Percentiles rank a stretch among this genome's conserved stretches.
phyloP scores from a whole-genome alignment of 2,329 filamentous ascomycete genomes.

The Tolypocladium ovalisporum region DNA sequence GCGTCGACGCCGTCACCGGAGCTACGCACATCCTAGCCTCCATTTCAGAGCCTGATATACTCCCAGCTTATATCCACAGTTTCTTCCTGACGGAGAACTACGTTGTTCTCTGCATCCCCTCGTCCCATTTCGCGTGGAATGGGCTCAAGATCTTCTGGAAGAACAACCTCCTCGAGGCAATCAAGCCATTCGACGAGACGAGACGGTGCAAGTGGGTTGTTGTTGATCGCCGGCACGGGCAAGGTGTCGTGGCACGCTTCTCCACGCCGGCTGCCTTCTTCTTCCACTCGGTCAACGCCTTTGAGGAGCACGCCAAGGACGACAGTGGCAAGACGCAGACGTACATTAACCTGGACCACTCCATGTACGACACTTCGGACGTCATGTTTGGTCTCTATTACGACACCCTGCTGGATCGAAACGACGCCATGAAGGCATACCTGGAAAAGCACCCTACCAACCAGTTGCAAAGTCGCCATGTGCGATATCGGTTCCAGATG shows the following conservation, averaged over 20 bases:
- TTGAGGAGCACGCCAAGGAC: constrained; percentile 42
- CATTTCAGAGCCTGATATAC: constrained; percentile 36
- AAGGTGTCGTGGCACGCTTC: constrained; percentile 59
- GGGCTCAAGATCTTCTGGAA: constrained; percentile 54
- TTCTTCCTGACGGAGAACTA: constrained; percentile 63
- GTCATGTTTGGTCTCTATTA: constrained; percentile 60
- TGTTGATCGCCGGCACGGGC: constrained; percentile 50
- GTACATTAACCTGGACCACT: constrained; percentile 54
- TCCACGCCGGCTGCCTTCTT: constrained; percentile 60
- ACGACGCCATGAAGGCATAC: constrained; percentile 32
- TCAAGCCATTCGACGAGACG: constrained; percentile 49
- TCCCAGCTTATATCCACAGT: constrained; percentile 71
- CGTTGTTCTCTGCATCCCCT: constrained; percentile 64
- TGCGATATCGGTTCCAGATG: constrained; percentile 32
- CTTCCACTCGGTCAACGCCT: constrained; percentile 73
- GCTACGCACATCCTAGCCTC: constrained; percentile 61
- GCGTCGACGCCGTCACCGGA: constrained; percentile 49
- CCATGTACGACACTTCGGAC: constrained; percentile 53
- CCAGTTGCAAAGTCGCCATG: constrained; percentile 25
- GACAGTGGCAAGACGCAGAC: constrained; percentile 17
- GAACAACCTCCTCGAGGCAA: constrained; percentile 56
- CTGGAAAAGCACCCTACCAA: constrained; percentile 28
- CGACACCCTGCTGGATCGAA: constrained; percentile 48
- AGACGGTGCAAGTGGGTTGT: constrained; percentile 60
- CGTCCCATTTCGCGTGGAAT: constrained; percentile 43